Conservation (phyloP, 441 rosid species). For the Biscutella auriculata region DNA sequence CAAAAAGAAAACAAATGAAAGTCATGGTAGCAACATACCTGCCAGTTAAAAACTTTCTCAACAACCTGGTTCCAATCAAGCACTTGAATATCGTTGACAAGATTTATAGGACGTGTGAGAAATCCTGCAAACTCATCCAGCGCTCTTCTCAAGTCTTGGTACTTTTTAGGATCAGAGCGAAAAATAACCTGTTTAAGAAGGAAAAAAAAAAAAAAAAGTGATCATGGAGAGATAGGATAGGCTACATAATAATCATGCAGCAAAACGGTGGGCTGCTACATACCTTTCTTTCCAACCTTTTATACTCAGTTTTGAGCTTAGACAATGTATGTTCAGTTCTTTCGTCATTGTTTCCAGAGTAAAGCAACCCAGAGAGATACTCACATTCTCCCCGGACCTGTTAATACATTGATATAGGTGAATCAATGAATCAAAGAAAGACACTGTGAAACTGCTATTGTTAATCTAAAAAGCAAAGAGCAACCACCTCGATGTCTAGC, state of each 20-base stretch:
- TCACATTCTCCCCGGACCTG: constrained; percentile 81
- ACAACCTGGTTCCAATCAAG: constrained; percentile 43
- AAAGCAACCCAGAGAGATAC: constrained; percentile 54
- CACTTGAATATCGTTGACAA: constrained; percentile 27
- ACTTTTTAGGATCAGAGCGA: constrained; percentile 60
- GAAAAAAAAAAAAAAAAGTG: neutral
- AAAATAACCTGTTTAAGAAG: constrained; percentile 55
- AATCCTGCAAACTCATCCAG: constrained; percentile 50
- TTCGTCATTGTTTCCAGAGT: constrained; percentile 33
- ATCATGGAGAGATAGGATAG: neutral
- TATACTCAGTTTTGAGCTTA: constrained; percentile 41
- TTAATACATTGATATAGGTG: constrained; percentile 1
- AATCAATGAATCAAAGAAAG: neutral
- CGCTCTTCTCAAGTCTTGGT: constrained; percentile 53
- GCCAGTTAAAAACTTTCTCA: constrained; percentile 67
- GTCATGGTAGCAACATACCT: constrained; percentile 34
- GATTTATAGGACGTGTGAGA: constrained; percentile 31
- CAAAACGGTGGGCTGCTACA: neutral
- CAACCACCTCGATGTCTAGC: constrained; percentile 65
- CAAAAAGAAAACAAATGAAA: neutral
- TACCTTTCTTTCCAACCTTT: constrained; percentile 62
- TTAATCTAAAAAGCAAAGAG: constrained; percentile 11
- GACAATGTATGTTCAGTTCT: constrained; percentile 30
- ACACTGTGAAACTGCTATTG: neutral
- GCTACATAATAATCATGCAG: neutral